Conservation (phyloP, 2,329 filamentous ascomycete genomes). For the Lachnum nothofagi region DNA sequence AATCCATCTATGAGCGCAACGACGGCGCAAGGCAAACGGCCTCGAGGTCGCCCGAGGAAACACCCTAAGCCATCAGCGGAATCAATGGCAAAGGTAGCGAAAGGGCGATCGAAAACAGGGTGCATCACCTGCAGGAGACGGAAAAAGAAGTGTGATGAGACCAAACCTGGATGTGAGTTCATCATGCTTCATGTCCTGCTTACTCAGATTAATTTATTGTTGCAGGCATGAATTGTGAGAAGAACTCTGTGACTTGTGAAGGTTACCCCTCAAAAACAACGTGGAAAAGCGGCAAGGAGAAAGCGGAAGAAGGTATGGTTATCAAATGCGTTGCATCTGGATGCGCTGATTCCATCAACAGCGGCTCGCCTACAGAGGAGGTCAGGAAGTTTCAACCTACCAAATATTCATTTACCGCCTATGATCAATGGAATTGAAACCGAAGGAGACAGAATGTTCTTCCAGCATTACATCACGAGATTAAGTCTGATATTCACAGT, state of each 20-base stretch:
- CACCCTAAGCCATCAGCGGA: conserved; percentile 55
- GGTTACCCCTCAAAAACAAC: conserved; percentile 82
- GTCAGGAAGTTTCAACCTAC: conserved; percentile 38
- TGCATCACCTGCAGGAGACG: conserved; percentile 63
- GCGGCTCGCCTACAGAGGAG: conserved; percentile 48
- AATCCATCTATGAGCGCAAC: conserved; percentile 14
- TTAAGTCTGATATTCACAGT: conserved; percentile 78
- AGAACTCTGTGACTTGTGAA: conserved; percentile 87
- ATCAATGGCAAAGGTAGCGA: conserved; percentile 64
- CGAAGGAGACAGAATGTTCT: conserved; percentile 70
- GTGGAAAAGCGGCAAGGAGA: conserved; percentile 79
- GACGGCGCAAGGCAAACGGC: conserved; percentile 47
- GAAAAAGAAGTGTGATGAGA: conserved; percentile 70
- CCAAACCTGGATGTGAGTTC: conserved; percentile 59
- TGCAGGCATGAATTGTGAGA: conserved; percentile 79
- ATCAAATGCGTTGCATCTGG: conserved; percentile 17
- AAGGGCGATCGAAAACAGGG: conserved; percentile 67
- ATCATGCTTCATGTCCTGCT: conserved; percentile 12
- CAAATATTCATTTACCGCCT: conserved; percentile 53
- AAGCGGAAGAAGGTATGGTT: conserved; percentile 58
- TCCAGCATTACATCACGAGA: conserved; percentile 75
- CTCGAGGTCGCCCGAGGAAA: conserved; percentile 77
- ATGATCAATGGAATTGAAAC: conserved; percentile 80
- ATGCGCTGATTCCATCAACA: conserved; percentile 33
- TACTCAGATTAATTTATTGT: conserved; percentile 15